Evolutionary conservation across 352 stramenopile species (phyloP).

Genomic region (Pythium monospermum): DNA sequence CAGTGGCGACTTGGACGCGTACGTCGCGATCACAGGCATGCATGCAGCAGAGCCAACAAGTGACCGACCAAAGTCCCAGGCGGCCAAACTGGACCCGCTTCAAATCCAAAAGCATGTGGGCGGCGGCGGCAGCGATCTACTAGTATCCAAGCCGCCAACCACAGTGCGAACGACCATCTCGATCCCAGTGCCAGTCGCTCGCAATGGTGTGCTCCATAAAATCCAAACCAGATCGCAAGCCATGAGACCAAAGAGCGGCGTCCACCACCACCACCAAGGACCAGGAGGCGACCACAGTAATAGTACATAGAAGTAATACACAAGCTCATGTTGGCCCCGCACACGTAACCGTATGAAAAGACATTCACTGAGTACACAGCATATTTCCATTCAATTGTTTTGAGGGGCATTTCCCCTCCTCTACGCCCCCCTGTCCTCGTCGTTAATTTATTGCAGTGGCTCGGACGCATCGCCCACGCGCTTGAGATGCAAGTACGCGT

Average conservation of each 20-base stretch:
- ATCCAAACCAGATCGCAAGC: slow-evolving; percentile 55
- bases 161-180: slow-evolving; percentile 17
- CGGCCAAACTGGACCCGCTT: slow-evolving; percentile 51
- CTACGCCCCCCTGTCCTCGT: background rate
- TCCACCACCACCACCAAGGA: background rate
- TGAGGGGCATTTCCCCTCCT: no score
- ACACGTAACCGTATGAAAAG: no score
- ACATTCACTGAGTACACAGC: no score
- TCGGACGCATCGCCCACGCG: slow-evolving; percentile 89
- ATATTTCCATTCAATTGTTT: no score
- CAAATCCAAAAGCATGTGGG: slow-evolving; percentile 35
- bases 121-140: slow-evolving; percentile 15
- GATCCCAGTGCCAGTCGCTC: slow-evolving; percentile 11
- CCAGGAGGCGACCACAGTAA: background rate
- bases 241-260: slow-evolving; percentile 43
- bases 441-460: slow-evolving; percentile 53
- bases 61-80: slow-evolving; percentile 45
- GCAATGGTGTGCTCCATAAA: slow-evolving; percentile 30
- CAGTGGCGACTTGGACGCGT: slow-evolving; percentile 16
- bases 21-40: slow-evolving; percentile 15
- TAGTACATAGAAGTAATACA: no score
- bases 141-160: background rate
- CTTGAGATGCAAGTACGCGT: slow-evolving; percentile 95
- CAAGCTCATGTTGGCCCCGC: no score
- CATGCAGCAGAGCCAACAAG: no score